Conservation (phyloP, 2,329 filamentous ascomycete genomes). For the Helotiales sp. region DNA sequence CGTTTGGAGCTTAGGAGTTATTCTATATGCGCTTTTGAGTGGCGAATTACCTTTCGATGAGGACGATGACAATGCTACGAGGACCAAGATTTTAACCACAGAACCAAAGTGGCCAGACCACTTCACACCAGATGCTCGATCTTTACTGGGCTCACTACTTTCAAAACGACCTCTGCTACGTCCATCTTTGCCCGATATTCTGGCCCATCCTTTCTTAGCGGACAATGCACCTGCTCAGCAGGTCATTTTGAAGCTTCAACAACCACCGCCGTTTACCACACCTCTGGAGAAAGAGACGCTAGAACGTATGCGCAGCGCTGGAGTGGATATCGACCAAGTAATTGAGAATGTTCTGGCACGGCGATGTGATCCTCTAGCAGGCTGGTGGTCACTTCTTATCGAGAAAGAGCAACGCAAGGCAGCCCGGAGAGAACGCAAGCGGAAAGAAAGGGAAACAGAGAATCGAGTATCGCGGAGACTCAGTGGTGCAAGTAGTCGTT, state of each 20-base stretch:
- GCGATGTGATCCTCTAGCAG: constrained; percentile 85
- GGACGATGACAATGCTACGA: constrained; percentile 87
- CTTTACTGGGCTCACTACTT: constrained; percentile 78
- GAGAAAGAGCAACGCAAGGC: constrained; percentile 95
- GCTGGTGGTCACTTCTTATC: constrained; percentile 94
- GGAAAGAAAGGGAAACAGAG: constrained; percentile 83
- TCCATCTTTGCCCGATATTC: constrained; percentile 81
- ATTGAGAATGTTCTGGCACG: constrained; percentile 93
- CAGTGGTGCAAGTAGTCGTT: constrained; percentile 85
- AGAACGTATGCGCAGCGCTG: constrained; percentile 89
- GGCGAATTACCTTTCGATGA: constrained; percentile 95
- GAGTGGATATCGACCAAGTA: constrained; percentile 91
- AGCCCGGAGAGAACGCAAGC: constrained; percentile 76
- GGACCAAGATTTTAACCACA: constrained; percentile 80
- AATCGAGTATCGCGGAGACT: constrained; percentile 78
- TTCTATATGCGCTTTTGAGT: constrained; percentile 80
- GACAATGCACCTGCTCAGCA: constrained; percentile 89
- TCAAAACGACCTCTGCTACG: constrained; percentile 88
- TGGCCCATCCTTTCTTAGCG: constrained; percentile 84
- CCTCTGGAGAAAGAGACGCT: constrained; percentile 87
- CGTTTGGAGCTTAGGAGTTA: constrained; percentile 89
- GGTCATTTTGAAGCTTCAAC: constrained; percentile 82
- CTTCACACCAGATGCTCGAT: constrained; percentile 76
- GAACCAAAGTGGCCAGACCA: constrained; percentile 86
- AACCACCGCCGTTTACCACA: constrained; percentile 82